A percentile compares a stretch with the other conserved stretches of the same genome.
Evolutionary conservation across 2,329 filamentous ascomycete genomes (phyloP).

Genomic region (Monilinia fructigena): DNA sequence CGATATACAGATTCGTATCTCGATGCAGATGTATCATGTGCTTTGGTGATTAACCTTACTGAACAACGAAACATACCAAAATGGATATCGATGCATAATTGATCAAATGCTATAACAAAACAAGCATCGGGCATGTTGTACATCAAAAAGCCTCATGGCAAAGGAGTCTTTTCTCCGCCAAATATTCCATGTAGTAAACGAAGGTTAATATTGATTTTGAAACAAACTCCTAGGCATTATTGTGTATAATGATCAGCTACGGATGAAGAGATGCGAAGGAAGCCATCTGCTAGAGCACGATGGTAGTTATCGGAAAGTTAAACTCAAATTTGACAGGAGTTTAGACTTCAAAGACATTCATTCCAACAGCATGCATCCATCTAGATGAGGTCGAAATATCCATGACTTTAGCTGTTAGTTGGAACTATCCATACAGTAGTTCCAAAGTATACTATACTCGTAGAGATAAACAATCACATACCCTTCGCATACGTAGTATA

Average conservation of each 20-base stretch:
- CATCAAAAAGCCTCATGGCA: neutral
- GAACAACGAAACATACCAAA: neutral
- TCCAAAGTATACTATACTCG: no score
- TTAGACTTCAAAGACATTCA: no score
- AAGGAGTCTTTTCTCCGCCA: neutral
- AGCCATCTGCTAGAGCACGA: neutral
- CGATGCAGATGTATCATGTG: neutral
- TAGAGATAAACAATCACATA: no score
- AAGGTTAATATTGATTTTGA: no score
- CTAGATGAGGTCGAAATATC: no score
- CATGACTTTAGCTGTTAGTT: no score
- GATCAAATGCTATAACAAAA: neutral
- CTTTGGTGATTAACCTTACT: neutral
- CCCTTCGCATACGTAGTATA: neutral
- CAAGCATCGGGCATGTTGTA: neutral
- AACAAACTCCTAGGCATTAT: no score
- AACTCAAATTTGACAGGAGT: neutral
- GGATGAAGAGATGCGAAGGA: no score
- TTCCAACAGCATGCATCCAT: no score
- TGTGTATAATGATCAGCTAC: no score
- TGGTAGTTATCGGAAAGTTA: neutral
- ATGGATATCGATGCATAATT: conserved; percentile 2
- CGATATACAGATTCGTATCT: neutral
- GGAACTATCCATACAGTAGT: no score
- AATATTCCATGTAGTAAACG: neutral